Conservation (phyloP, 768 basidiomycete genomes). For the Pleurotus djamor region DNA sequence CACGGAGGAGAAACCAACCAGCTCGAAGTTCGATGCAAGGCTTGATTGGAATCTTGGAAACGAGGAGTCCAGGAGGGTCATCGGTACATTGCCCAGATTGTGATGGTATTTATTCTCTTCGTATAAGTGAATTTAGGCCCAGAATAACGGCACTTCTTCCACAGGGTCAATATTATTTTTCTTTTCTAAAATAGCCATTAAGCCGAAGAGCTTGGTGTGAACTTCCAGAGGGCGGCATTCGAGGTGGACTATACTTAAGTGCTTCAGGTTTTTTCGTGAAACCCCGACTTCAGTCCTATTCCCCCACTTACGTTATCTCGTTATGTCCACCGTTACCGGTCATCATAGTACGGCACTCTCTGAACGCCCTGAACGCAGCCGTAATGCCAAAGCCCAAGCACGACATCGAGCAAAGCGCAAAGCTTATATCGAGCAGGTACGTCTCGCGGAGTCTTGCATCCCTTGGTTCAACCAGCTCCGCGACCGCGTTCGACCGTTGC, state of each 20-base stretch:
- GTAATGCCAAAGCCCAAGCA: constrained; percentile 87
- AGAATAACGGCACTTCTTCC: constrained; percentile 3
- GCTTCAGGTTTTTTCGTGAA: constrained; percentile 34
- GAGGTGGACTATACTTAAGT: constrained; percentile 15
- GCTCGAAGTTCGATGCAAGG: neutral
- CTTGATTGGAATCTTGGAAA: neutral
- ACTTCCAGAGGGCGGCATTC: constrained; percentile 15
- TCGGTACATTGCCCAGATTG: constrained; percentile 5
- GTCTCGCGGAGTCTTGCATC: constrained; percentile 12
- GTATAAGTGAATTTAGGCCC: constrained; percentile 1
- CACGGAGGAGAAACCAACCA: constrained; percentile 5
- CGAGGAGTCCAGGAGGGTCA: constrained; percentile 1
- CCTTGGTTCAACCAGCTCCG: constrained; percentile 4
- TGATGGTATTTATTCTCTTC: constrained; percentile 3
- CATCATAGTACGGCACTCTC: constrained; percentile 40
- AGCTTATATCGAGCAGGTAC: constrained; percentile 88
- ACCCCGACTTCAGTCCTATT: constrained; percentile 47
- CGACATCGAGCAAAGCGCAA: constrained; percentile 90
- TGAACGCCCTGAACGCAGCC: constrained; percentile 80
- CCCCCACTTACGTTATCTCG: constrained; percentile 50
- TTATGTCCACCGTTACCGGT: constrained; percentile 53
- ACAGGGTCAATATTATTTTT: constrained; percentile 8
- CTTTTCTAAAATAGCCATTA: constrained; percentile 3
- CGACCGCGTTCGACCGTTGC: neutral
- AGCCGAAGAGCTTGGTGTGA: neutral